phyloP scores from a whole-genome alignment of 257 asterid genomes.

The Ligustrum vulgare region DNA sequence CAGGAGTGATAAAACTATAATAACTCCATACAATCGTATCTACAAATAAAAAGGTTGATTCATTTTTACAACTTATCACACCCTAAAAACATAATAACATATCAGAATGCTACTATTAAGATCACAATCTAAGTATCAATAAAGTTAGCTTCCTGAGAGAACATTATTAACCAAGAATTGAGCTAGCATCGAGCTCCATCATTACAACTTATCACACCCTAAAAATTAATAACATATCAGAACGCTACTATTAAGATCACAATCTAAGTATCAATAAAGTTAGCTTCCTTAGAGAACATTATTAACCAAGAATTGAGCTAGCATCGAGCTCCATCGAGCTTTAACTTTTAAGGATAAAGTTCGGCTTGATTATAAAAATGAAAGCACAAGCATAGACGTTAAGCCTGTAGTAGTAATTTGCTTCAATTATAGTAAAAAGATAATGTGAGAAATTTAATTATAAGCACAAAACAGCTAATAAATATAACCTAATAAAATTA shows the following conservation, averaged over 20 bases:
- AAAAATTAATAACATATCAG: not conserved
- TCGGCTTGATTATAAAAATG: not conserved
- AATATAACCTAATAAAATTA: not conserved
- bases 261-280: not conserved
- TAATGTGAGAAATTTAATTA: not conserved
- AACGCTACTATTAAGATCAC: not conserved
- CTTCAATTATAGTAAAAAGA: not conserved
- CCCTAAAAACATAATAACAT: not conserved
- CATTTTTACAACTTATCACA: not conserved
- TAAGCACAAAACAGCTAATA: not conserved
- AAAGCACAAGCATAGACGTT: not conserved
- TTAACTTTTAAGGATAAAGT: not conserved
- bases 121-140: not conserved
- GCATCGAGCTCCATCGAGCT: not conserved
- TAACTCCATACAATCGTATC: not conserved
- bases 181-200: not conserved
- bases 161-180: not conserved
- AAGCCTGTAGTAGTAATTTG: not conserved
- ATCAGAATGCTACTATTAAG: not conserved
- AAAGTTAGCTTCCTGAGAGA: not conserved
- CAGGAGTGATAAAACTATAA: too few species aligned
- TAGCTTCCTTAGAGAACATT: not conserved
- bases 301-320: not conserved
- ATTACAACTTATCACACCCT: not conserved
- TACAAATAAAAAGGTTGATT: not conserved